Percentiles rank a stretch among this genome's conserved stretches.
phyloP scores from a whole-genome alignment of 257 asterid genomes.

The Jaltomata sinuosa region DNA sequence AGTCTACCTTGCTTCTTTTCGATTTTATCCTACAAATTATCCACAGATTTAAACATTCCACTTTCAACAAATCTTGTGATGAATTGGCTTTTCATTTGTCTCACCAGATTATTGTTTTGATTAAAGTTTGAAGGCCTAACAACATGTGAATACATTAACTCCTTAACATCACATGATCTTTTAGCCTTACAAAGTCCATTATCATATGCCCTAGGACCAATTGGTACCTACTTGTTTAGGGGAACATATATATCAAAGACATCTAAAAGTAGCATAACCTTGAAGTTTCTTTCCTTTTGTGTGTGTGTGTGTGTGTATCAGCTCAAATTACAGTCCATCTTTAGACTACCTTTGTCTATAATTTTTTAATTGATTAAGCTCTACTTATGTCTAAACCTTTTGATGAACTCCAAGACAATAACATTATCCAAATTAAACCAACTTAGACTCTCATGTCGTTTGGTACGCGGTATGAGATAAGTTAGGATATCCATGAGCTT shows the following conservation, averaged over 20 bases:
- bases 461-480: too few relatives aligned
- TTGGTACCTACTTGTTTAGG: background rate
- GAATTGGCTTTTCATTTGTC: background rate
- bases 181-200: background rate
- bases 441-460: background rate
- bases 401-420: background rate
- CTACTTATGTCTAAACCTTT: too few relatives aligned
- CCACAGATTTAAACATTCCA: too few relatives aligned
- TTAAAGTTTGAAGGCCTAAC: background rate
- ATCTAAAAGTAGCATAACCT: background rate
- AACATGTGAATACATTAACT: background rate
- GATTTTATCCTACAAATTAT: too few relatives aligned
- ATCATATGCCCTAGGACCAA: background rate
- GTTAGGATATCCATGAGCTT: too few relatives aligned
- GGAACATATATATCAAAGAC: background rate
- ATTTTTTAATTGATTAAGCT: background rate
- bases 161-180: background rate
- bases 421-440: background rate
- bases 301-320: background rate
- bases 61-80: background rate
- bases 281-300: background rate
- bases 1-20: too few relatives aligned
- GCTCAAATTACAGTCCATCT: background rate
- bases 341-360: background rate
- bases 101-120: background rate